A percentile compares a stretch with the other conserved stretches of the same genome.
Evolutionary conservation across 768 basidiomycete species (phyloP).

Genomic region (Lepiota venenata): DNA sequence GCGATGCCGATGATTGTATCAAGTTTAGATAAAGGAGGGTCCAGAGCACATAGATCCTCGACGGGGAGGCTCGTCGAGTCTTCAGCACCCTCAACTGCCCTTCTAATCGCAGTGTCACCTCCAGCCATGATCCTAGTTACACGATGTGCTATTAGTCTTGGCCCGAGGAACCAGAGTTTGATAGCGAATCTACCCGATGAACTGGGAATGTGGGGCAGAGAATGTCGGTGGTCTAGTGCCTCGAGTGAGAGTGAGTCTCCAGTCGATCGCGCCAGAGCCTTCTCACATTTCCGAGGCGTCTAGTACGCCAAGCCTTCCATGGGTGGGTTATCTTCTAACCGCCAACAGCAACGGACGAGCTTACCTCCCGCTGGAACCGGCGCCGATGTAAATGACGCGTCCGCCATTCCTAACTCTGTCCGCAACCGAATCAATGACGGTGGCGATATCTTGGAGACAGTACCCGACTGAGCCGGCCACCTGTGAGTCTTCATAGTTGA

Average conservation of each 20-base stretch:
- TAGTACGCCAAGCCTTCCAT: slow-evolving; percentile 25
- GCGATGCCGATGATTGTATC: slow-evolving; percentile 33
- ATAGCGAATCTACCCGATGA: slow-evolving; percentile 19
- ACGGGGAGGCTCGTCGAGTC: slow-evolving; percentile 25
- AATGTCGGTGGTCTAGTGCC: slow-evolving; percentile 23
- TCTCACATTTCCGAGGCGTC: slow-evolving; percentile 27
- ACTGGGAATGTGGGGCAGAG: slow-evolving; percentile 22
- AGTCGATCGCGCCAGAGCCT: background rate
- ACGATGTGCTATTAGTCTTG: background rate
- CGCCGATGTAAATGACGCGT: slow-evolving; percentile 31
- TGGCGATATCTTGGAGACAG: slow-evolving; percentile 25
- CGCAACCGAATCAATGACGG: slow-evolving; percentile 26
- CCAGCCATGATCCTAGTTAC: slow-evolving; percentile 21
- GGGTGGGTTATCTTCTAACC: background rate
- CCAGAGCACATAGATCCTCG: slow-evolving; percentile 21
- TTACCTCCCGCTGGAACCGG: slow-evolving; percentile 33
- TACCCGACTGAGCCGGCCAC: slow-evolving; percentile 25
- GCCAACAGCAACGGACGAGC: background rate
- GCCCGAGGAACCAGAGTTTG: background rate
- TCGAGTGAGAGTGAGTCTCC: background rate
- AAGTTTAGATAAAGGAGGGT: slow-evolving; percentile 18
- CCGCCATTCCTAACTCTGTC: slow-evolving; percentile 24
- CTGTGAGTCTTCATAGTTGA: slow-evolving; percentile 26
- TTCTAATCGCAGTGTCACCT: slow-evolving; percentile 26
- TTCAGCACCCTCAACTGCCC: slow-evolving; percentile 27